Base-by-base conservation (phyloP, 2,329 filamentous ascomycete species). In the Cryphonectria carpinicola region DNA sequence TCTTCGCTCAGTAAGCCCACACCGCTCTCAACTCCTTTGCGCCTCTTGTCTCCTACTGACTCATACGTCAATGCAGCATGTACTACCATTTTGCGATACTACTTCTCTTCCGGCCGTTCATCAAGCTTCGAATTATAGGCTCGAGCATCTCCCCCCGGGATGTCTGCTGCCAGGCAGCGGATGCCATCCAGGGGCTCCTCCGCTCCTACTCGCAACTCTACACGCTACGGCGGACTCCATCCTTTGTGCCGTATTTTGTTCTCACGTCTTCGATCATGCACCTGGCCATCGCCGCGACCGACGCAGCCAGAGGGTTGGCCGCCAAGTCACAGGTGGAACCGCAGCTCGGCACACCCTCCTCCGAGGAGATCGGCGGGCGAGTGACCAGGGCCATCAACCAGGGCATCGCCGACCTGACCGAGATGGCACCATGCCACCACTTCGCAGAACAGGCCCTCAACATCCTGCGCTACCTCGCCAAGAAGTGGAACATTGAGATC, bases 61-160 rank as follows among this genome's bases (percentile, higher is more conserved):
- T 19, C 10, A 7, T 25, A 67, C 71, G 22, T 65, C 14, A 4
- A 4, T 14, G 7, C 71, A 90, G 89, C 78, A 90, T 92, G 89
- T 89, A 92, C 73, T 92, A 92, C 76, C 87, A 92, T 76, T 90
- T 90, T 72, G 87, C 89, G 41, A 90, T 91, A n/a, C 79, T 92
- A 0, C 86, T 93, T n/a, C 85, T 94, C 1, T 94, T 94, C 77
- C 86, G 92, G 8, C 92, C 92, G 0, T 84, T 94, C 52, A 90
- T 93, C 76, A 92, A 88, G 73, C 76, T 89, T 10, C 82, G 83
- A 13, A 88, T 92, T 75, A 85, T 91, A 64, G 87, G 88, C 11
- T 92, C 89, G 10, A 86, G 87, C 66, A 82, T 93, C 2, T 83
- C 84, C 4, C 91, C 91, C 10, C 86, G 87, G 54, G 89, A 92